These are phyloP conservation scores for Exserohilum turcica DNA, from an alignment of 2,329 filamentous ascomycete species.

Conservation along the genomic window DNA sequence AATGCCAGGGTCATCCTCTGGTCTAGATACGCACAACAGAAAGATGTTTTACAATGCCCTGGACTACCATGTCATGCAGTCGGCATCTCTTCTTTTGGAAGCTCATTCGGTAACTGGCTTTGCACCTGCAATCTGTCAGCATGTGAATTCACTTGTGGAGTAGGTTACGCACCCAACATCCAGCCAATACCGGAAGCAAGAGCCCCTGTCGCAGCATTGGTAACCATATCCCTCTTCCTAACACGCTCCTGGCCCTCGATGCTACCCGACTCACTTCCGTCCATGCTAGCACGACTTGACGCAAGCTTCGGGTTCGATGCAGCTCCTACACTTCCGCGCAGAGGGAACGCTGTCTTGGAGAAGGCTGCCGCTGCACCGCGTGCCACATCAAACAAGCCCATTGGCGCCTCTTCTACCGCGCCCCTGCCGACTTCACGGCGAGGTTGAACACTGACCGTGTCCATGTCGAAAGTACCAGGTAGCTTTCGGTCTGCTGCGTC, in stretches of 20 bases:
- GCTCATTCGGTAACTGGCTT: conserved; percentile 33
- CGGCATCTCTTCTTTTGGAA: not conserved
- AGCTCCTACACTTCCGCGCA: conserved; percentile 33
- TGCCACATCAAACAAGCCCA: conserved; percentile 60
- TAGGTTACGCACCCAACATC: conserved; percentile 59
- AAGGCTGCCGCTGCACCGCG: conserved; percentile 56
- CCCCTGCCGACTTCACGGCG: conserved; percentile 50
- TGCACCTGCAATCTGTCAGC: conserved; percentile 29
- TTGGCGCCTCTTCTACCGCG: conserved; percentile 55
- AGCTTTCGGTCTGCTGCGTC: conserved; percentile 64
- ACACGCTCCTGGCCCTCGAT: conserved; percentile 48
- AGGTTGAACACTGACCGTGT: conserved; percentile 43
- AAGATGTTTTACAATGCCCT: no score
- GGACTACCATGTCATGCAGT: not conserved
- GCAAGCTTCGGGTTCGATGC: conserved; percentile 13
- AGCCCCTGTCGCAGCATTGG: conserved; percentile 66
- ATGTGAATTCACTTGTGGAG: not conserved
- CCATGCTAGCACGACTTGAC: conserved; percentile 33
- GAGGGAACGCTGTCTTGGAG: conserved; percentile 54
- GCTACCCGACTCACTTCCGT: conserved; percentile 47
- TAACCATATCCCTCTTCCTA: conserved; percentile 74
- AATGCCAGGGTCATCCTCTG: no score
- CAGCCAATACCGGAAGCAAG: conserved; percentile 67
- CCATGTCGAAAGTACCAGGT: conserved; percentile 53
- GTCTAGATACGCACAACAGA: no score